A percentile compares a stretch with the other conserved stretches of the same genome.
phyloP scores from a whole-genome alignment of 352 stramenopile species.

The Globisporangium iwayamae region DNA sequence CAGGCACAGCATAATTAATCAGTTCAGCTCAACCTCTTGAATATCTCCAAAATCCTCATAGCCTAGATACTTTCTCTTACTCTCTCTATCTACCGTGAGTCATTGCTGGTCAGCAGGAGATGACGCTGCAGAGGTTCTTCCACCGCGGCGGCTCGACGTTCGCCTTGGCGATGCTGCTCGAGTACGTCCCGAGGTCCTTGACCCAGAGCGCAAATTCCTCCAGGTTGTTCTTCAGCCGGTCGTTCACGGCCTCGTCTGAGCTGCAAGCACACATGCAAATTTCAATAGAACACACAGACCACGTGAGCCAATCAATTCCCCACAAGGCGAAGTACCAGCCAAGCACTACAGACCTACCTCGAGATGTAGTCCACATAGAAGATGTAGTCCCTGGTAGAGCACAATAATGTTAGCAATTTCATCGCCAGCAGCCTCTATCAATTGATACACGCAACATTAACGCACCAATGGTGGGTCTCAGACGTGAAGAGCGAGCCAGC shows the following conservation, averaged over 20 bases:
- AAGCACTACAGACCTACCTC: slow-evolving; percentile 26
- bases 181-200: slow-evolving; percentile 72
- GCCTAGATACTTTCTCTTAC: too few species aligned
- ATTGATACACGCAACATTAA: neutral
- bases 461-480: slow-evolving; percentile 65
- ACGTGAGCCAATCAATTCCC: neutral
- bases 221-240: slow-evolving; percentile 49
- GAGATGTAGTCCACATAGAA: slow-evolving; percentile 79
- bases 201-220: slow-evolving; percentile 78
- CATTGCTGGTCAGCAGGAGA: slow-evolving; percentile 41
- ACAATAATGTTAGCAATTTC: neutral
- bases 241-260: slow-evolving; percentile 33
- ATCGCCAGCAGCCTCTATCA: neutral
- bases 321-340: neutral
- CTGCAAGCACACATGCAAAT: slow-evolving; percentile 11
- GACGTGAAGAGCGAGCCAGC: slow-evolving; percentile 54
- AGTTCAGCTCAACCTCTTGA: neutral
- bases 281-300: slow-evolving; percentile 4
- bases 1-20: neutral
- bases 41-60: neutral
- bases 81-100: neutral
- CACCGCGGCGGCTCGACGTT: slow-evolving; percentile 64
- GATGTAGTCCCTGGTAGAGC: slow-evolving; percentile 63
- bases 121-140: slow-evolving; percentile 61
- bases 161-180: slow-evolving; percentile 53